These are phyloP conservation scores for Rhododendron williamsianum DNA, from an alignment of 148 eudicot genomes.

Conservation along the genomic window DNA sequence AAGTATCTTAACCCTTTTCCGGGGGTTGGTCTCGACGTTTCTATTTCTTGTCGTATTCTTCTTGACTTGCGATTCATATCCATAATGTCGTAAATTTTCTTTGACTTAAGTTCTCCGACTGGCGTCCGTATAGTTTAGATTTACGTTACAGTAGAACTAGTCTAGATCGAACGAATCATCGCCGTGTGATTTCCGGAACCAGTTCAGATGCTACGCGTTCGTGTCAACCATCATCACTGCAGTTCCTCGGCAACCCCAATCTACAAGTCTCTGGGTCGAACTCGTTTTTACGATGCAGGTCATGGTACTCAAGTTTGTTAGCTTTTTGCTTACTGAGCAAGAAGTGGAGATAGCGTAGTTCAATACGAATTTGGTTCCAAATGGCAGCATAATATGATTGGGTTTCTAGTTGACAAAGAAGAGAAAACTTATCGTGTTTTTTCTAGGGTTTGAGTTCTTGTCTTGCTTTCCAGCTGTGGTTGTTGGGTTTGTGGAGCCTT, in stretches of 20 bases:
- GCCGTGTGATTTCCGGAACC: not conserved
- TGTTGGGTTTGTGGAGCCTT: not conserved
- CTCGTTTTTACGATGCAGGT: not conserved
- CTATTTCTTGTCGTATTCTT: too few relatives aligned
- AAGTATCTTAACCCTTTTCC: not conserved
- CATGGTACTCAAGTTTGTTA: not conserved
- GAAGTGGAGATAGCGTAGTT: not conserved
- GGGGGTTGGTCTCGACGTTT: not conserved
- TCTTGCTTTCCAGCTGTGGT: constrained; percentile 1
- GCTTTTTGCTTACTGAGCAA: not conserved
- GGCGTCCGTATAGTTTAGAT: not conserved
- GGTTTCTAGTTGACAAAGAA: not conserved
- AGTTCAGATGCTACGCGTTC: not conserved
- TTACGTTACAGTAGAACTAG: not conserved
- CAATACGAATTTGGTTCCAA: not conserved
- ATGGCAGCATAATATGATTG: not conserved
- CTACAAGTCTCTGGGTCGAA: not conserved
- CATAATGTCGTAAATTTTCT: not conserved
- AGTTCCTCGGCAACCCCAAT: not conserved
- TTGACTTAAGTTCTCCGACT: not conserved
- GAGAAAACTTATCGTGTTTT: not conserved
- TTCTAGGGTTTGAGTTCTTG: not conserved
- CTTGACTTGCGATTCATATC: not conserved
- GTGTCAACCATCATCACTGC: not conserved
- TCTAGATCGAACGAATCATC: not conserved